These are phyloP conservation scores for Umbelopsis ramanniana DNA, from an alignment of 192 early-diverging fungal genomes.

Conservation along the genomic window DNA sequence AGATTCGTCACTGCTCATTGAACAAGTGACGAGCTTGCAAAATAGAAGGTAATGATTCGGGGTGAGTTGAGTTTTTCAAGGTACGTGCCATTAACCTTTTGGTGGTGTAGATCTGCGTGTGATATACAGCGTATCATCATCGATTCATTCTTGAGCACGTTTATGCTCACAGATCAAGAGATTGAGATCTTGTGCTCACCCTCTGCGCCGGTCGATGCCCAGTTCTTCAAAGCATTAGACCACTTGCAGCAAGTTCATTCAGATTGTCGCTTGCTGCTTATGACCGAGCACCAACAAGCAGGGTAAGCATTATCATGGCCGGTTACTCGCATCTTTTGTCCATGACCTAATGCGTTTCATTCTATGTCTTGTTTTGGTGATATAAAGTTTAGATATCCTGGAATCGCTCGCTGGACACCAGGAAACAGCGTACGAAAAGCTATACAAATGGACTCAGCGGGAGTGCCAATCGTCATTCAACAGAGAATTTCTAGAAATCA, in stretches of 20 bases:
- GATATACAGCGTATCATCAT: slow-evolving; percentile 58
- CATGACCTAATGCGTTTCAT: background rate
- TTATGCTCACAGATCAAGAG: slow-evolving; percentile 74
- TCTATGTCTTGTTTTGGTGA: background rate
- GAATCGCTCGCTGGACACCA: slow-evolving; percentile 70
- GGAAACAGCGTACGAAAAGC: slow-evolving; percentile 74
- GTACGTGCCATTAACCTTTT: background rate
- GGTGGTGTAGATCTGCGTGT: slow-evolving; percentile 52
- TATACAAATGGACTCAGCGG: slow-evolving; percentile 75
- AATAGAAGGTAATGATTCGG: slow-evolving; percentile 56
- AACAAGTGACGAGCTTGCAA: slow-evolving; percentile 68
- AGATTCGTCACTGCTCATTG: slow-evolving; percentile 64
- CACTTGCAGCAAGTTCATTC: slow-evolving; percentile 71
- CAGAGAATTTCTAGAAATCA: slow-evolving; percentile 72
- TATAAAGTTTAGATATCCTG: slow-evolving; percentile 72
- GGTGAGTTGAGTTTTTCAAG: background rate
- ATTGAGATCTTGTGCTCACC: slow-evolving; percentile 60
- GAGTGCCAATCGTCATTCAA: slow-evolving; percentile 67
- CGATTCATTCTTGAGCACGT: slow-evolving; percentile 70
- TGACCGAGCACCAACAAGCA: slow-evolving; percentile 74
- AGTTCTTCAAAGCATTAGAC: slow-evolving; percentile 74
- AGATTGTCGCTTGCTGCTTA: slow-evolving; percentile 74
- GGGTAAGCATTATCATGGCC: slow-evolving; percentile 50
- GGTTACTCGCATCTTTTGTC: background rate
- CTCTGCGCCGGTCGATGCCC: slow-evolving; percentile 49